phyloP scores from a whole-genome alignment of 257 asterid genomes.

The Rubia yunnanensis region DNA sequence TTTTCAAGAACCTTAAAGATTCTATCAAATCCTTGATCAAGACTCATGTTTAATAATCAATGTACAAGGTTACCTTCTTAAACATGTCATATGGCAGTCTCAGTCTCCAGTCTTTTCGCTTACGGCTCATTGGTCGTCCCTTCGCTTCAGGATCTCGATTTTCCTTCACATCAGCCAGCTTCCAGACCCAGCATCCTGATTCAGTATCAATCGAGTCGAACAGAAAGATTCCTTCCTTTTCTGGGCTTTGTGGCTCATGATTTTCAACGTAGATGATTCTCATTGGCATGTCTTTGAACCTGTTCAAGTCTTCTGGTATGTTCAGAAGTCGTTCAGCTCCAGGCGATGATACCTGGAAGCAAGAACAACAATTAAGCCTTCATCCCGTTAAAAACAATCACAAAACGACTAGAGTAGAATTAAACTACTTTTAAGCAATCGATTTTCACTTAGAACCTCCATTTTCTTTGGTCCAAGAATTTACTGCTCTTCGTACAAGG shows the following conservation, averaged over 20 bases:
- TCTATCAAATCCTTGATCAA: not conserved
- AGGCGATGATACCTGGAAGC: constrained; percentile 73
- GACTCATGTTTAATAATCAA: constrained; percentile 21
- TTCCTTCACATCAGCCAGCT: constrained; percentile 82
- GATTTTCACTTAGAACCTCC: not conserved
- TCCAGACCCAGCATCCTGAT: constrained; percentile 62
- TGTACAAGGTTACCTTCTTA: constrained; percentile 41
- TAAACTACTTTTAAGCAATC: not conserved
- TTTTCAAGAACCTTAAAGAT: not conserved
- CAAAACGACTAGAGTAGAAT: too few relatives aligned
- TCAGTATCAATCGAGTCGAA: constrained; percentile 60
- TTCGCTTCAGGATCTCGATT: constrained; percentile 73
- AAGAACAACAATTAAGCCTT: not conserved
- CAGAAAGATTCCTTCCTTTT: constrained; percentile 46
- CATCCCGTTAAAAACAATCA: not conserved
- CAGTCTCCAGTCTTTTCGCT: constrained; percentile 59
- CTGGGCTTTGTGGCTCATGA: constrained; percentile 23
- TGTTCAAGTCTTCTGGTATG: constrained; percentile 67
- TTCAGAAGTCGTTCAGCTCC: constrained; percentile 77
- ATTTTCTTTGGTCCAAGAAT: not conserved
- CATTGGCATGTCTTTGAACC: constrained; percentile 79
- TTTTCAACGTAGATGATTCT: constrained; percentile 47
- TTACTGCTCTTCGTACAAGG: not conserved
- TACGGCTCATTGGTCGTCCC: constrained; percentile 81
- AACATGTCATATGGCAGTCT: constrained; percentile 38